Conservation (phyloP, 805 yeast species). For the Starmerella kuoi region DNA sequence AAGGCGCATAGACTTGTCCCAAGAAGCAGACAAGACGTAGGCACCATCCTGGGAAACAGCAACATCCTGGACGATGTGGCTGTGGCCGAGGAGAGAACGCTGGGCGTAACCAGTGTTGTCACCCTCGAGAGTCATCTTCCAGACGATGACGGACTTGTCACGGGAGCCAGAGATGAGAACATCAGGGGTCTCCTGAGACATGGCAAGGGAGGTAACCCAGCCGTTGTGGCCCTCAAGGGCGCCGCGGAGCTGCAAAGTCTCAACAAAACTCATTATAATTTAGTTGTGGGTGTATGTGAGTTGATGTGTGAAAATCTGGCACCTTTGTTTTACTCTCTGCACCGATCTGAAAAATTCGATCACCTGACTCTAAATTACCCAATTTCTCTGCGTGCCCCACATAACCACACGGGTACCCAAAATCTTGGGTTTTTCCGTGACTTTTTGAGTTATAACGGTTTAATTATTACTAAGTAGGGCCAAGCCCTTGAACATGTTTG, state of each 20-base stretch:
- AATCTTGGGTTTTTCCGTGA: too few species aligned
- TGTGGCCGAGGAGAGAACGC: constrained; percentile 95
- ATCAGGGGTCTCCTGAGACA: constrained; percentile 97
- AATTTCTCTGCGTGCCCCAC: constrained; percentile 18
- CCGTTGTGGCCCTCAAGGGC: constrained; percentile 73
- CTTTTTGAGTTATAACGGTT: too few species aligned
- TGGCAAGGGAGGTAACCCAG: constrained; percentile 98
- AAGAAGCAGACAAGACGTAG: constrained; percentile 95
- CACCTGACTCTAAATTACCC: constrained; percentile 2
- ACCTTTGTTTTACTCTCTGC: too few species aligned
- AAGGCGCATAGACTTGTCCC: constrained; percentile 98
- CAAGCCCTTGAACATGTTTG: constrained; percentile 4
- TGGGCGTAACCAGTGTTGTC: constrained; percentile 96
- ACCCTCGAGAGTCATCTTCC: constrained; percentile 95
- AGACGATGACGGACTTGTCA: constrained; percentile 95
- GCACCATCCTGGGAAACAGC: constrained; percentile 96
- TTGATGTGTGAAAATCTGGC: neutral
- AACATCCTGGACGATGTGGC: constrained; percentile 97
- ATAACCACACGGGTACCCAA: constrained; percentile 19
- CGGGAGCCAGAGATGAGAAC: constrained; percentile 95
- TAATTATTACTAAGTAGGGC: neutral
- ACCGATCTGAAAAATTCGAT: constrained; percentile 4
- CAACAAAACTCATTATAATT: constrained; percentile 33
- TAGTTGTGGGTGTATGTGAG: neutral
- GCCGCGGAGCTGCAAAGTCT: constrained; percentile 99